phyloP scores from a whole-genome alignment of 129 eudicot genomes.

The Flaveria bidentis region DNA sequence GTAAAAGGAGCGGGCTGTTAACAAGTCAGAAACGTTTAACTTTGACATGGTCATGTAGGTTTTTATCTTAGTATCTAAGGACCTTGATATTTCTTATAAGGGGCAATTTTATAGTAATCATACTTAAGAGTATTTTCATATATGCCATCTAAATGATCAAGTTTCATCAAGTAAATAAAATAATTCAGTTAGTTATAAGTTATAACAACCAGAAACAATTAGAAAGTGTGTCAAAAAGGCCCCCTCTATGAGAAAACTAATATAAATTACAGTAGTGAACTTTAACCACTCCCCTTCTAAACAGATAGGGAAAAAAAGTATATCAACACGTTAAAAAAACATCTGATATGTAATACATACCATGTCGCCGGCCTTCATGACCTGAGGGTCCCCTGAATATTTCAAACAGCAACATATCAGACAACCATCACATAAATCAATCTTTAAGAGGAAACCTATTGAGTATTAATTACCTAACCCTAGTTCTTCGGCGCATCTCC shows the following conservation, averaged over 20 bases:
- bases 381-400: constrained; percentile 55
- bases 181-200: no score
- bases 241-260: neutral
- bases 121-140: no score
- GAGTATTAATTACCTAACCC: constrained; percentile 50
- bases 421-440: neutral
- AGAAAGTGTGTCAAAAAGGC: neutral
- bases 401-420: constrained; percentile 13
- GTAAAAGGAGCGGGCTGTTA: neutral
- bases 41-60: no score
- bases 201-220: neutral
- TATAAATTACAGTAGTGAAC: neutral
- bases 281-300: neutral
- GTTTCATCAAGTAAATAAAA: no score
- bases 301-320: no score
- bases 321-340: neutral
- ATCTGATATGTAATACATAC: constrained; percentile 26
- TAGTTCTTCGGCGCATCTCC: constrained; percentile 70
- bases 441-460: neutral
- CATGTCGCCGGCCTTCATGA: constrained; percentile 48
- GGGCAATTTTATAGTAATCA: no score
- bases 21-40: neutral
- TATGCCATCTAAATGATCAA: no score
- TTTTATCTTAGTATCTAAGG: no score
- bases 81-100: no score